These are phyloP conservation scores for Nakazawaea ambrosiae DNA, from an alignment of 805 yeast genomes.

Conservation along the genomic window DNA sequence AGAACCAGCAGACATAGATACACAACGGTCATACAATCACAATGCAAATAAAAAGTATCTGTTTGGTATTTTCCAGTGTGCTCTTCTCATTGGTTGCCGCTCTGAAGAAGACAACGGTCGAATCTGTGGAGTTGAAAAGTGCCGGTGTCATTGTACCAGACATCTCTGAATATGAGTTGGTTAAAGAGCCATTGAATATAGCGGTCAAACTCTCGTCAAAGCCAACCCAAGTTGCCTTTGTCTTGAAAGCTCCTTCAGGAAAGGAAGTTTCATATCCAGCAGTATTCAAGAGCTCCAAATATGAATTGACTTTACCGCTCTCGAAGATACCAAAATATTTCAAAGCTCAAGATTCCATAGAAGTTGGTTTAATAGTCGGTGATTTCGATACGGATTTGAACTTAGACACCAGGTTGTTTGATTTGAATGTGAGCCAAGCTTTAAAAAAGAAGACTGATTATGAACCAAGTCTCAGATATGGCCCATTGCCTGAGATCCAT, in stretches of 20 bases:
- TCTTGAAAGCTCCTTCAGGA: neutral
- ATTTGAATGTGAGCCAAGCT: conserved; percentile 9
- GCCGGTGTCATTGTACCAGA: conserved; percentile 1
- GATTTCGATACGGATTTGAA: conserved; percentile 17
- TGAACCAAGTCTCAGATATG: conserved; percentile 30
- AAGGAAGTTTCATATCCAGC: conserved; percentile 19
- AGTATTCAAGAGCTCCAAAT: conserved; percentile 10
- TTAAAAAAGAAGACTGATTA: conserved; percentile 1
- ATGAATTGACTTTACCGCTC: conserved; percentile 14
- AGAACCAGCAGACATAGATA: too few relatives aligned
- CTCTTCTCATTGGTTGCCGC: too few relatives aligned
- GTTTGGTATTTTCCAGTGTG: too few relatives aligned
- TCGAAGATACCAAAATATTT: conserved; percentile 19
- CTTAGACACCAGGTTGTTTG: conserved; percentile 14
- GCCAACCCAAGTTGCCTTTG: conserved; percentile 22
- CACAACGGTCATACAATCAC: too few relatives aligned
- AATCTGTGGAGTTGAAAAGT: conserved; percentile 1
- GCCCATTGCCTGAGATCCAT: conserved; percentile 50
- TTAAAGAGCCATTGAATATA: conserved; percentile 8
- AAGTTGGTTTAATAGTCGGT: conserved; percentile 20
- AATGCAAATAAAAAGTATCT: too few relatives aligned
- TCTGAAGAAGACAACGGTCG: too few relatives aligned
- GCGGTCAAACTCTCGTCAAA: conserved; percentile 4
- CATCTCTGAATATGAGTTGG: conserved; percentile 1
- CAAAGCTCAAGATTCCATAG: conserved; percentile 14